These are phyloP conservation scores for Typha latifolia DNA, from an alignment of 176 grass and related monocot species.

Conservation along the genomic window DNA sequence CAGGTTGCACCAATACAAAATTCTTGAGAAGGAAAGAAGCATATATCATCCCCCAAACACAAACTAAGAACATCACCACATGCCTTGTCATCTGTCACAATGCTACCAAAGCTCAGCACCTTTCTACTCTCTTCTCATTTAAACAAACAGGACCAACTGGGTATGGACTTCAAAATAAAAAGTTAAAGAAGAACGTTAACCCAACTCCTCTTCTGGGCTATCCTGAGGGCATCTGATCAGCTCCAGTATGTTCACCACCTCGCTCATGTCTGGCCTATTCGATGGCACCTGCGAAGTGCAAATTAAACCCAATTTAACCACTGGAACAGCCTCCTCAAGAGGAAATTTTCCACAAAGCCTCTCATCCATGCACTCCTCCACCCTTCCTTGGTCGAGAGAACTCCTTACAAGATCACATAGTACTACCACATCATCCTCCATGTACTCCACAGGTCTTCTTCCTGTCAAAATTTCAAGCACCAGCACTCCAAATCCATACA, in stretches of 20 bases:
- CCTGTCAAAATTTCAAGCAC: constrained; percentile 83
- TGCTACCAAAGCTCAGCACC: not conserved
- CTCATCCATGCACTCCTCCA: constrained; percentile 81
- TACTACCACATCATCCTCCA: constrained; percentile 89
- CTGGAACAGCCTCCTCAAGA: constrained; percentile 69
- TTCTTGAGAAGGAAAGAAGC: not conserved
- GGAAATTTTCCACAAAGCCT: constrained; percentile 84
- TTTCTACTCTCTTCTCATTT: not conserved
- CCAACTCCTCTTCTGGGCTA: constrained; percentile 64
- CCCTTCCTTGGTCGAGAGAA: constrained; percentile 81
- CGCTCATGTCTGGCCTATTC: constrained; percentile 85
- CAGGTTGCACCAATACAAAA: not conserved
- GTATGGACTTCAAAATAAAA: constrained; percentile 23
- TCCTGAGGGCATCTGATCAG: constrained; percentile 95
- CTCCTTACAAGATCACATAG: constrained; percentile 80
- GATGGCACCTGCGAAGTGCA: constrained; percentile 96
- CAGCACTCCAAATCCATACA: constrained; percentile 86
- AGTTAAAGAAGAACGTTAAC: constrained; percentile 23
- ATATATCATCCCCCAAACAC: not conserved
- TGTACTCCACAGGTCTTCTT: constrained; percentile 80
- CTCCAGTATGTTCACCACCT: constrained; percentile 97
- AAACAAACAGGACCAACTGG: not conserved
- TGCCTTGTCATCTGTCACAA: not conserved
- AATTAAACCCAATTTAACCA: constrained; percentile 85
- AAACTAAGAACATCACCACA: not conserved